Base-by-base conservation (phyloP, 2,329 filamentous ascomycete species). In the Diplodia mutila region DNA sequence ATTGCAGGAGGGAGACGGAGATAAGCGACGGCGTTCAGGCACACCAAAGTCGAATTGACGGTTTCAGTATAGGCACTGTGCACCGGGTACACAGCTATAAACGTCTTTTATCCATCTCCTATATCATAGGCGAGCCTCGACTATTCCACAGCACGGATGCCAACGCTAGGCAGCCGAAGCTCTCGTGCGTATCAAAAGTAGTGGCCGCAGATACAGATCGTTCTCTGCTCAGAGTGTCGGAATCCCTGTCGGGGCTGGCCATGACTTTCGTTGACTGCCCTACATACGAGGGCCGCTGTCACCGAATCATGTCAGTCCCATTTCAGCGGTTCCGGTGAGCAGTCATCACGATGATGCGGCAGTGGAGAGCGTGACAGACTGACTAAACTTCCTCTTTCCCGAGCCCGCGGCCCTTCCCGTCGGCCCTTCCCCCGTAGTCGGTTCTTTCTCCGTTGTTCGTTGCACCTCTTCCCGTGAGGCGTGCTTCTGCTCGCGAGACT, bases 11-110 rank as follows among this genome's bases (percentile, higher is more conserved):
- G 29, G 16, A 14, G 12, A 6, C 23, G 55, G 21, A 46, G 37
- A 46, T 37, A 46, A 61, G 37, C 37, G 42, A 29, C 14, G 55
- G 23, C 8, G 18, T n/a, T 29, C 37, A 29, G 37, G 55, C 55
- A 48, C 42, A 29, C 55, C 55, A 12, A n/a, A 14, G 21, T 21
- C 39, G 32, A 9, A 14, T 16, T 12, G 37, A 18, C 34, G 23
- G 21, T 42, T 61, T 61, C 55, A 42, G 23, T 46, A 46, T 46
- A 61, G 55, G 55, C 55, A 61, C 21, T 61, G 55, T 46, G 42
- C 37, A 37, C 37, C 37, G 12, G 23, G 21, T 8, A 59, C 25
- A 46, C 55, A 37, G 37, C 23, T 32, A 61, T 46, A 61, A n/a
- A 46, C 9, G 37, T 8, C 14, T 23, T 18, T 29, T 48, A 46